Conservation (phyloP, 2,329 filamentous ascomycete genomes). For the Laburnicola sp. region DNA sequence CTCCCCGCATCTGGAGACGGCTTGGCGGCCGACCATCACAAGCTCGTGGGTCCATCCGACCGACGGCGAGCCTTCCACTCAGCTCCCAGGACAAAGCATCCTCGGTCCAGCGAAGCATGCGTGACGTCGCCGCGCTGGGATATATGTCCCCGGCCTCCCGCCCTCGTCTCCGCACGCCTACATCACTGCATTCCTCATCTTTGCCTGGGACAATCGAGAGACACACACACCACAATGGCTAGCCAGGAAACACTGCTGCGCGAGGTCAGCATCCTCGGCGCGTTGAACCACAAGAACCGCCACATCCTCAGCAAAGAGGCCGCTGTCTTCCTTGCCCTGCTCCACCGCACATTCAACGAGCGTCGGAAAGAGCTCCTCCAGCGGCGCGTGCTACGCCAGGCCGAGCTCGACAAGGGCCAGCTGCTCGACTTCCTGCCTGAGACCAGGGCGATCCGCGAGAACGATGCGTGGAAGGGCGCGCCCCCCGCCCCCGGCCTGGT, state of each 20-base stretch:
- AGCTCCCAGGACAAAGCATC: slow-evolving; percentile 31
- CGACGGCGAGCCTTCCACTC: slow-evolving; percentile 30
- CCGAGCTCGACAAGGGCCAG: slow-evolving; percentile 86
- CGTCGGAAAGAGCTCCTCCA: slow-evolving; percentile 88
- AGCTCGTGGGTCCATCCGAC: slow-evolving; percentile 32
- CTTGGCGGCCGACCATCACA: slow-evolving; percentile 41
- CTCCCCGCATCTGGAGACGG: slow-evolving; percentile 31
- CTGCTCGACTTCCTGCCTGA: slow-evolving; percentile 94
- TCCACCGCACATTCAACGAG: slow-evolving; percentile 91
- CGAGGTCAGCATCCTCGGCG: slow-evolving; percentile 83
- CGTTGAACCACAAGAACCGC: slow-evolving; percentile 74
- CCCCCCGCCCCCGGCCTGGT: slow-evolving; percentile 88
- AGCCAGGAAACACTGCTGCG: slow-evolving; percentile 74
- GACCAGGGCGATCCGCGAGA: slow-evolving; percentile 92
- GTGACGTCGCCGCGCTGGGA: slow-evolving; percentile 40
- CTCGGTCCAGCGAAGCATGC: slow-evolving; percentile 39
- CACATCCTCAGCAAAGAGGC: slow-evolving; percentile 93
- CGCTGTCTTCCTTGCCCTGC: slow-evolving; percentile 85
- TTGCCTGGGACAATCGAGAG: slow-evolving; percentile 9
- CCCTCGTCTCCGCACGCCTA: slow-evolving; percentile 30
- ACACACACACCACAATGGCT: slow-evolving; percentile 34
- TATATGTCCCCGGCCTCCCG: slow-evolving; percentile 27
- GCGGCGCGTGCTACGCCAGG: slow-evolving; percentile 81
- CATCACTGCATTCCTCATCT: slow-evolving; percentile 29
- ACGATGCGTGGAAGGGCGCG: slow-evolving; percentile 90